A percentile compares a stretch with the other conserved stretches of the same genome.
Evolutionary conservation across 306 rosid genomes (phyloP).

Genomic region (Lathyrus aphaca): DNA sequence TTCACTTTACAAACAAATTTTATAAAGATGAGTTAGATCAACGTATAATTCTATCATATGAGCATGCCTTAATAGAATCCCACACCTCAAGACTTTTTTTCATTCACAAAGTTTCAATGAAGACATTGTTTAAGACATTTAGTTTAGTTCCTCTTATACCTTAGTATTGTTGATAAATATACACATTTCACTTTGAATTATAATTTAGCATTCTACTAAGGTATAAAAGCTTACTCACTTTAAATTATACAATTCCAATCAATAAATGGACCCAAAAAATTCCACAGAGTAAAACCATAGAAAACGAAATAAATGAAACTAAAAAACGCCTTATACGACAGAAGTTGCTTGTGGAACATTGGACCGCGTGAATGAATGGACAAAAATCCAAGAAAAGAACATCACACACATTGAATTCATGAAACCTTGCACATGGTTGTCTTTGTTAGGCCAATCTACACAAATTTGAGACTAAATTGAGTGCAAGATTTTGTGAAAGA

Average conservation of each 20-base stretch:
- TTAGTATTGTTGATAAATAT: too few species aligned
- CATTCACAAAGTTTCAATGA: too few species aligned
- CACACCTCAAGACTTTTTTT: too few species aligned
- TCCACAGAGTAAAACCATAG: not conserved
- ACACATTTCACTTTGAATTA: not conserved
- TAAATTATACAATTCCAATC: too few species aligned
- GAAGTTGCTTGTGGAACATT: conserved; percentile 27
- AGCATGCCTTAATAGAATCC: too few species aligned
- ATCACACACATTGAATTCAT: conserved; percentile 6
- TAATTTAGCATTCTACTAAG: not conserved
- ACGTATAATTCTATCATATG: too few species aligned
- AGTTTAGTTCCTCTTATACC: too few species aligned
- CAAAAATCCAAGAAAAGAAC: conserved; percentile 34
- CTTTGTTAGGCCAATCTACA: conserved; percentile 16
- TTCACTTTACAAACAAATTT: too few species aligned
- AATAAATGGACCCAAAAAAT: not conserved
- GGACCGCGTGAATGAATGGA: conserved; percentile 35
- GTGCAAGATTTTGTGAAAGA: conserved; percentile 14
- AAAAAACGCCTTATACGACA: conserved; percentile 50
- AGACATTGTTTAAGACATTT: too few species aligned
- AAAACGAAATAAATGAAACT: not conserved
- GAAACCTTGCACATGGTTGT: conserved; percentile 29
- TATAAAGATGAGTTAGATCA: too few species aligned
- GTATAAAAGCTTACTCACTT: too few species aligned
- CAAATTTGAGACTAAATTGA: conserved; percentile 9